phyloP scores from a whole-genome alignment of 148 eudicot genomes.

The Heliamphora exappendiculata region DNA sequence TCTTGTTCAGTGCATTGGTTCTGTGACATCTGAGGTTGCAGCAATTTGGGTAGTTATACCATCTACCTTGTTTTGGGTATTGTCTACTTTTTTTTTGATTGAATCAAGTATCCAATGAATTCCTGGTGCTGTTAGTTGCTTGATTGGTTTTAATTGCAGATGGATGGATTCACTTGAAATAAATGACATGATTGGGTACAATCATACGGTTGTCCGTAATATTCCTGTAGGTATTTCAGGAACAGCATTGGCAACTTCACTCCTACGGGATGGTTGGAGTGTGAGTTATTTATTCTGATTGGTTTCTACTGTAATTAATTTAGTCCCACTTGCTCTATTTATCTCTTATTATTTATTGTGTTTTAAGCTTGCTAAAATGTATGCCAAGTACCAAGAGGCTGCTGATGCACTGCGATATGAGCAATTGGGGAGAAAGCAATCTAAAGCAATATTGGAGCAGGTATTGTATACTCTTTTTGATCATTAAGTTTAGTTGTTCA shows the following conservation, averaged over 20 bases:
- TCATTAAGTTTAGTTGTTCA: not conserved
- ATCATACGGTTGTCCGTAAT: constrained; percentile 55
- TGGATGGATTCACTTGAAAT: constrained; percentile 29
- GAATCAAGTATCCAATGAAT: not conserved
- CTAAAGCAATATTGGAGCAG: constrained; percentile 73
- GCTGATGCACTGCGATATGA: constrained; percentile 88
- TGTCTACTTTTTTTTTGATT: not conserved
- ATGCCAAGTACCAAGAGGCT: constrained; percentile 92
- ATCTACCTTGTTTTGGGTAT: not conserved
- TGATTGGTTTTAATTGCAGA: constrained; percentile 17
- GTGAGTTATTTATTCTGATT: constrained; percentile 33
- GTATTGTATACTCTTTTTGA: constrained; percentile 17
- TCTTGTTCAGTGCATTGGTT: constrained; percentile 5
- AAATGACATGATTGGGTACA: constrained; percentile 21
- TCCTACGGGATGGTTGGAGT: constrained; percentile 96
- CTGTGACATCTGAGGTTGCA: not conserved
- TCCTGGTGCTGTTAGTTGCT: not conserved
- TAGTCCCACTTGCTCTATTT: not conserved
- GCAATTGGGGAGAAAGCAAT: constrained; percentile 83
- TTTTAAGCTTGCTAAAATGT: constrained; percentile 70
- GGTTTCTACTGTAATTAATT: not conserved
- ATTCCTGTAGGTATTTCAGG: constrained; percentile 88
- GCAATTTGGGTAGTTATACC: not conserved
- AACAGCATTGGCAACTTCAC: constrained; percentile 91
- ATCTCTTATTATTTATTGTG: not conserved